These are phyloP conservation scores for Gonium pectorale DNA, from an alignment of 139 green algal genomes.

Conservation along the genomic window DNA sequence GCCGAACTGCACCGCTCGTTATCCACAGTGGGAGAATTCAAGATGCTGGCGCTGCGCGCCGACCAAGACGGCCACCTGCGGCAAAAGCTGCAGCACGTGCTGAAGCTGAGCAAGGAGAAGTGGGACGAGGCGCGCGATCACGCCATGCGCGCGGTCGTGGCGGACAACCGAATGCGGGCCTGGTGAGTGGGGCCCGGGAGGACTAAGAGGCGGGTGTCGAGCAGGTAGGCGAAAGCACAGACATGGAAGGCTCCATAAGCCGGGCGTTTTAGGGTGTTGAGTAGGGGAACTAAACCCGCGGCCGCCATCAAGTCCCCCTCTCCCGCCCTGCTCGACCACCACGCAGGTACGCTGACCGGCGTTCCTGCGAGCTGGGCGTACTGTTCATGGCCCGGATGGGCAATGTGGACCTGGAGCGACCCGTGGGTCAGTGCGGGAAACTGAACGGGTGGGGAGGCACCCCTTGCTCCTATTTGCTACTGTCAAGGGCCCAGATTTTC, in stretches of 20 bases:
- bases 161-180: slow-evolving; percentile 85
- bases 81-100: slow-evolving; percentile 87
- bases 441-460: not conserved
- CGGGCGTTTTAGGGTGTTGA: too few relatives aligned
- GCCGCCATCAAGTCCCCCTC: too few relatives aligned
- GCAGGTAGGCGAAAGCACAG: not conserved
- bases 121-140: slow-evolving; percentile 92
- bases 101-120: slow-evolving; percentile 94
- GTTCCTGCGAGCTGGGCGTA: slow-evolving; percentile 79
- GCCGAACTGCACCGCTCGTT: too few relatives aligned
- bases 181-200: slow-evolving; percentile 54
- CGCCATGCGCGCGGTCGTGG: slow-evolving; percentile 85
- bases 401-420: slow-evolving; percentile 82
- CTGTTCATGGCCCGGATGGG: slow-evolving; percentile 87
- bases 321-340: too few relatives aligned
- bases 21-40: slow-evolving; percentile 87
- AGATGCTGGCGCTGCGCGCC: slow-evolving; percentile 80
- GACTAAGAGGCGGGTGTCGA: not conserved
- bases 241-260: too few relatives aligned
- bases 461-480: too few relatives aligned
- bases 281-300: too few relatives aligned
- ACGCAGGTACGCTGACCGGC: slow-evolving; percentile 67
- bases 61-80: slow-evolving; percentile 86
- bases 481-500: too few relatives aligned
- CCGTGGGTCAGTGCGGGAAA: slow-evolving; percentile 62